A percentile compares a stretch with the other conserved stretches of the same genome.
These are phyloP conservation scores for Blastocystis sp. DNA, from an alignment of 352 stramenopile species.

Conservation along the genomic window DNA sequence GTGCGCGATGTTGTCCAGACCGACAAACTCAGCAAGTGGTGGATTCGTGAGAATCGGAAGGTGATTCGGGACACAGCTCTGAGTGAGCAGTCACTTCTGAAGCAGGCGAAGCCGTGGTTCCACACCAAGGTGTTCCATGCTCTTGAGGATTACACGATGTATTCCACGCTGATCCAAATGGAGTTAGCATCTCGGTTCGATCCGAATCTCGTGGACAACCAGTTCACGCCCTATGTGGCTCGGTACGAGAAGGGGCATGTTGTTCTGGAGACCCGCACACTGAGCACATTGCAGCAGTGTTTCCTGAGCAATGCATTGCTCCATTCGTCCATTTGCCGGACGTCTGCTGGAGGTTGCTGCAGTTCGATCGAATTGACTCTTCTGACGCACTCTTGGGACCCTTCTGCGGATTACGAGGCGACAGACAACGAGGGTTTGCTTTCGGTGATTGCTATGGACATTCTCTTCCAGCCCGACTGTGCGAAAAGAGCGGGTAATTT, in stretches of 20 bases:
- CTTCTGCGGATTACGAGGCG: too few species aligned
- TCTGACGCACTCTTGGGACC: too few species aligned
- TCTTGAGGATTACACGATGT: background rate
- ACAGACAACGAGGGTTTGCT: too few species aligned
- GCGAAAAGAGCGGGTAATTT: too few species aligned
- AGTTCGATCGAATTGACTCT: too few species aligned
- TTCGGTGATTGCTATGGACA: too few species aligned
- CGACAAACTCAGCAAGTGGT: background rate
- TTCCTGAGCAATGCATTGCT: background rate
- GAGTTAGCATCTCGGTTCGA: background rate
- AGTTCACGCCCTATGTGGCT: conserved; percentile 7
- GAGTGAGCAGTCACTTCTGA: background rate
- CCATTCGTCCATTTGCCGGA: too few species aligned
- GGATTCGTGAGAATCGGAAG: background rate
- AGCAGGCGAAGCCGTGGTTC: background rate
- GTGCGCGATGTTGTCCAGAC: background rate
- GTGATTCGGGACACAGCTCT: background rate
- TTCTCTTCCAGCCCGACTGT: too few species aligned
- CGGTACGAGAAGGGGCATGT: background rate
- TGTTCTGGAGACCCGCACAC: background rate
- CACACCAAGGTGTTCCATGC: background rate
- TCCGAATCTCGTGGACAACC: background rate
- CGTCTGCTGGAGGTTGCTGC: too few species aligned
- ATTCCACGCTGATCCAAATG: background rate
- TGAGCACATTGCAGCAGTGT: background rate